Conservation (phyloP, 352 stramenopile genomes). For the Phytophthora ramorum region DNA sequence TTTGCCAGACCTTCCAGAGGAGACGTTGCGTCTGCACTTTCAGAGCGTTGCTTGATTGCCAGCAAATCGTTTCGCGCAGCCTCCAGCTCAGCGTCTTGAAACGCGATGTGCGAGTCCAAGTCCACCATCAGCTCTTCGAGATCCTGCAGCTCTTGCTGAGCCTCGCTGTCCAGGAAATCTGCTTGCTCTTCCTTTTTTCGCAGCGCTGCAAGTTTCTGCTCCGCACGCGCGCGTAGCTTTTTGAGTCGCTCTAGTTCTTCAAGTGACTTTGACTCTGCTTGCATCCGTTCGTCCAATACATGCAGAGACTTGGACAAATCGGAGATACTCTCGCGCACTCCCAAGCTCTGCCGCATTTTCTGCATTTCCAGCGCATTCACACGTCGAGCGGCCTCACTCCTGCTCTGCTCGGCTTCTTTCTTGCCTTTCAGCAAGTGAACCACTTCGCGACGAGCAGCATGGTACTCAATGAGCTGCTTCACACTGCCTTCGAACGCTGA, state of each 20-base stretch:
- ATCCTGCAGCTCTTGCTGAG: slow-evolving; percentile 73
- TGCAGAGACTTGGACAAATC: slow-evolving; percentile 71
- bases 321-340: slow-evolving; percentile 77
- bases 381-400: slow-evolving; percentile 58
- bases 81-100: slow-evolving; percentile 77
- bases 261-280: slow-evolving; percentile 56
- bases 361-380: slow-evolving; percentile 86
- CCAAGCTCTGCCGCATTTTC: slow-evolving; percentile 78
- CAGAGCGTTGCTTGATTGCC: slow-evolving; percentile 49
- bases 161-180: slow-evolving; percentile 66
- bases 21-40: slow-evolving; percentile 45
- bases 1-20: slow-evolving; percentile 51
- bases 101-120: slow-evolving; percentile 81
- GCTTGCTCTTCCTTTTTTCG: slow-evolving; percentile 54
- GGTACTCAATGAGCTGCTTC: slow-evolving; percentile 64
- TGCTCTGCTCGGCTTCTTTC: slow-evolving; percentile 62
- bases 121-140: slow-evolving; percentile 83
- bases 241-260: slow-evolving; percentile 76
- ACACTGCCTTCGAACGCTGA: slow-evolving; percentile 63
- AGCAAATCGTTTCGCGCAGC: slow-evolving; percentile 61
- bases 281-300: slow-evolving; percentile 69
- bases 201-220: slow-evolving; percentile 64
- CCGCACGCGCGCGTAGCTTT: slow-evolving; percentile 71
- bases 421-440: slow-evolving; percentile 73
- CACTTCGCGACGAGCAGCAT: slow-evolving; percentile 61